These are phyloP conservation scores for Arbutus unedo DNA, from an alignment of 148 eudicot species.

Conservation along the genomic window DNA sequence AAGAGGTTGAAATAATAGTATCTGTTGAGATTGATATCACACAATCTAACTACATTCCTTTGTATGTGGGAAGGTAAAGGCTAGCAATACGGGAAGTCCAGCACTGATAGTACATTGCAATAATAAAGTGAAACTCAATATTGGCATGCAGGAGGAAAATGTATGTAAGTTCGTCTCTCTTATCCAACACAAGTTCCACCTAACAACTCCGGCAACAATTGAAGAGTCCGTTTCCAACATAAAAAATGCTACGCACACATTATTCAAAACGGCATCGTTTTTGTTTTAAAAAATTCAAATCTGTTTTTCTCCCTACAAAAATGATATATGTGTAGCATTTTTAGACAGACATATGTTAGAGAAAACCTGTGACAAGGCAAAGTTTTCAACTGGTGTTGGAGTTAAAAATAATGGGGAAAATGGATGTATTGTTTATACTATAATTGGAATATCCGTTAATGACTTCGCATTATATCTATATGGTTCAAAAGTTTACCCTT, in stretches of 20 bases:
- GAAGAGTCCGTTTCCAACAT: conserved; percentile 36
- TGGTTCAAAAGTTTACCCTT: no score
- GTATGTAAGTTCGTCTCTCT: background rate
- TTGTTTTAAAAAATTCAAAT: conserved; percentile 19
- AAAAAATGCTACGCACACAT: conserved; percentile 28
- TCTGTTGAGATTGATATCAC: no score
- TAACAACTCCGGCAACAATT: conserved; percentile 60
- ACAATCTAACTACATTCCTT: no score
- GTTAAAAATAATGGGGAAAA: conserved; percentile 46
- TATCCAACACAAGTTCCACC: conserved; percentile 35
- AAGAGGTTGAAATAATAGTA: no score
- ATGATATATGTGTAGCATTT: background rate
- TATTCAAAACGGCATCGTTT: conserved; percentile 28
- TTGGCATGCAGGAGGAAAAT: background rate
- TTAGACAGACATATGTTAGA: conserved; percentile 29
- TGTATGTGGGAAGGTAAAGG: no score
- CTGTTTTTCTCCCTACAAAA: background rate
- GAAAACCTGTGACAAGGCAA: conserved; percentile 40
- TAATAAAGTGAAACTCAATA: background rate
- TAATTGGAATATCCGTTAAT: no score
- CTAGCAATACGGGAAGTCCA: no score
- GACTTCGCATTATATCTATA: no score
- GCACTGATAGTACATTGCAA: no score
- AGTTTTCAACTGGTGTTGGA: conserved; percentile 41
- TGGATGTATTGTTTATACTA: no score